phyloP scores from a whole-genome alignment of 2,329 filamentous ascomycete species.

The Trichoderma hamatum region DNA sequence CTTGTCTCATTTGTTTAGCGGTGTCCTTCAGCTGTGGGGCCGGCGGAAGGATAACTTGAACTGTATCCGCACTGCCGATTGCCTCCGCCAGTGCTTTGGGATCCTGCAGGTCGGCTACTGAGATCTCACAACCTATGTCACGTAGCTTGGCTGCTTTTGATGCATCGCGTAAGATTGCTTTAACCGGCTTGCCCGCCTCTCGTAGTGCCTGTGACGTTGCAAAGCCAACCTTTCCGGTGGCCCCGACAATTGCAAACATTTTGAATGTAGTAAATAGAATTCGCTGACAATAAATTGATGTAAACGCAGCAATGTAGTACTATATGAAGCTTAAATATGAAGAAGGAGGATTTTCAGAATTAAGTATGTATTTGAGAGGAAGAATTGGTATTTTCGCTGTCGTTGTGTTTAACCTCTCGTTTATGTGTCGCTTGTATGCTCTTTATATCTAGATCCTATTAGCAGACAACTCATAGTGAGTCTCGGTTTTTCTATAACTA shows the following conservation, averaged over 20 bases:
- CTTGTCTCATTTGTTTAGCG: neutral
- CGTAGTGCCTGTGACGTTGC: neutral
- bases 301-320: neutral
- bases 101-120: neutral
- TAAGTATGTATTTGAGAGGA: neutral
- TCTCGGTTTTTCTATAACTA: neutral
- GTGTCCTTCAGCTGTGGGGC: neutral
- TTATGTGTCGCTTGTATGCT: neutral
- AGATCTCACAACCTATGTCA: slow-evolving; percentile 3
- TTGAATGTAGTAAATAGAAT: neutral
- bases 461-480: neutral
- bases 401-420: neutral
- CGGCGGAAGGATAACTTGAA: neutral
- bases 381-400: neutral
- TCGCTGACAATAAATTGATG: neutral
- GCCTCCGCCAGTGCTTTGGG: neutral
- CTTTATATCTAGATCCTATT: neutral
- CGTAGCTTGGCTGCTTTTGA: neutral
- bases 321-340: neutral
- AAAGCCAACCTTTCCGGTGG: neutral
- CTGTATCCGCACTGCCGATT: slow-evolving; percentile 1
- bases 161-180: neutral
- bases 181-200: neutral
- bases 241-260: neutral
- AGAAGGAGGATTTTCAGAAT: neutral